Base-by-base conservation (phyloP, 495 filamentous ascomycete species). In the Daldinia grandis region DNA sequence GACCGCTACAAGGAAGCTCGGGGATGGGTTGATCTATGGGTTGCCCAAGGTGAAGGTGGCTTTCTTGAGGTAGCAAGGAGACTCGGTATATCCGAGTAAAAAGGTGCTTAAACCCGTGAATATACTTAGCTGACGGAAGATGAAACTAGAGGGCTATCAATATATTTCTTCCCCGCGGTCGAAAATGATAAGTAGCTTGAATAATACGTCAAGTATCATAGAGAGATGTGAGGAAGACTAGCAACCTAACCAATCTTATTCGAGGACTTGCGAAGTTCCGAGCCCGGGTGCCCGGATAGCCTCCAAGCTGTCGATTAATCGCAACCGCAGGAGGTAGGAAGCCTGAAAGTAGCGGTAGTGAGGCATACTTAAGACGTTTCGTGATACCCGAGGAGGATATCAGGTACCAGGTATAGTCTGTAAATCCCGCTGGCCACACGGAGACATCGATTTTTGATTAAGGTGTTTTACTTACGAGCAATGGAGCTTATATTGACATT, bases 11-110 rank as follows among this genome's bases (percentile, higher is more conserved):
- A 82, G 47, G 82, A 84, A 54, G 80, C 80, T 58, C 87, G 85
- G 66, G 83, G 80, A 4, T 93, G 87, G 85, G 89, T 89, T 33
- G 88, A 91, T 69, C 50, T 90, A 56, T 91, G 89, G 89, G 76
- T 91, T 47, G 65, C 55, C 8, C 72, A 78, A 40, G 78, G 70
- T 0, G 80, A 88, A 58, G 83, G 76, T 8, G 88, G 88, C 5
- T 86, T 90, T 64, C 50, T 85, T 38, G 83, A 85, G 67, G 76
- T 89, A 10, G 87, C 86, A 12, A 78, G 78, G 71, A 79, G 78
- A 70, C 76, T 85, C 77, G 81, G 83, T 56, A 59, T 77, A 44
- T 28, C 73, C 47, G 63, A 70, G 68, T 58, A 47, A 74, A 74
- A 42, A 25, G 42, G 19, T 60, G 35, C 25, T 5, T 30, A 15